These are phyloP conservation scores for Phytophthora citrophthora DNA, from an alignment of 352 stramenopile species.

Conservation along the genomic window DNA sequence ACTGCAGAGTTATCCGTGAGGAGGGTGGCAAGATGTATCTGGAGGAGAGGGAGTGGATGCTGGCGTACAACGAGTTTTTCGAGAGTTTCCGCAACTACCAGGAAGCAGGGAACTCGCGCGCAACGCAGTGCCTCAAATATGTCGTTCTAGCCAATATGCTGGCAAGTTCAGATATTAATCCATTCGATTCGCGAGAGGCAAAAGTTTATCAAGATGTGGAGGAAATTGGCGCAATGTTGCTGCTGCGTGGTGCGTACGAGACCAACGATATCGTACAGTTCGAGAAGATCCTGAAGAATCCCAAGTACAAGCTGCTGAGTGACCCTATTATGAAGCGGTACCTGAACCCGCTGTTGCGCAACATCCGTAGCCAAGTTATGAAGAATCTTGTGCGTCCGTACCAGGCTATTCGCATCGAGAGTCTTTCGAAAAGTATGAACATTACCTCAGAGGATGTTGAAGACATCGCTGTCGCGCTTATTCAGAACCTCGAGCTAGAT, in stretches of 20 bases:
- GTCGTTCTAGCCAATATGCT: constrained; percentile 94
- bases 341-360: constrained; percentile 92
- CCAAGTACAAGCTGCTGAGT: constrained; percentile 91
- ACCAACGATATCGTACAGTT: constrained; percentile 94
- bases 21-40: constrained; percentile 95
- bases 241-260: constrained; percentile 76
- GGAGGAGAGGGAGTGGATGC: constrained; percentile 86
- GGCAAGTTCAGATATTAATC: constrained; percentile 92
- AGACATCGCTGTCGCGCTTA: constrained; percentile 90
- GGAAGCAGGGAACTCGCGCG: constrained; percentile 88
- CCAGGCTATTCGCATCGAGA: constrained; percentile 87
- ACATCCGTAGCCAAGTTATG: constrained; percentile 94
- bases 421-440: constrained; percentile 91
- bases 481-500: constrained; percentile 91
- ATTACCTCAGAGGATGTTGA: constrained; percentile 89
- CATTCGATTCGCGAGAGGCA: constrained; percentile 93
- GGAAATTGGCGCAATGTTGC: constrained; percentile 79
- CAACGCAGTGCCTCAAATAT: constrained; percentile 93
- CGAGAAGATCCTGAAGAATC: constrained; percentile 91
- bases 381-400: constrained; percentile 92
- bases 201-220: constrained; percentile 91
- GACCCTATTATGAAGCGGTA: constrained; percentile 94
- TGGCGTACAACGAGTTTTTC: constrained; percentile 95
- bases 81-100: constrained; percentile 95
- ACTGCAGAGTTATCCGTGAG: constrained; percentile 82